phyloP scores from a whole-genome alignment of 1,284 basidiomycete genomes.

The Tausonia pullulans region DNA sequence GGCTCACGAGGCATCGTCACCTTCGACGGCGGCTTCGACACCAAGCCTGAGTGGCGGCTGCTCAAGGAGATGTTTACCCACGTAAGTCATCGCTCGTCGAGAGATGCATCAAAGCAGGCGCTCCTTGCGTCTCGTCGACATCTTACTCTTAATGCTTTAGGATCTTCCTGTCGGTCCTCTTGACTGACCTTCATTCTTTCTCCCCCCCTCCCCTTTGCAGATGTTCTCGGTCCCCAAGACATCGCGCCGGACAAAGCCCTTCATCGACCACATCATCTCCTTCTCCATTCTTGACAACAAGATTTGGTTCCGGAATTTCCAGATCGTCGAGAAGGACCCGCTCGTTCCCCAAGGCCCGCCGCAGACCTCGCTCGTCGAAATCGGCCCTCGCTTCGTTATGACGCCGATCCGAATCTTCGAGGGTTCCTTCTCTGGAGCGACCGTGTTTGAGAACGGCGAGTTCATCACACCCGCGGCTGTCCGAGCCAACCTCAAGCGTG shows the following conservation, averaged over 20 bases:
- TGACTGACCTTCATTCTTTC: neutral
- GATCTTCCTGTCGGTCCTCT: neutral
- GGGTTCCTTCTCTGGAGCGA: slow-evolving; percentile 88
- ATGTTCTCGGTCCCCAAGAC: slow-evolving; percentile 89
- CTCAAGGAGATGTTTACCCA: slow-evolving; percentile 95
- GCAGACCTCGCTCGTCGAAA: slow-evolving; percentile 69
- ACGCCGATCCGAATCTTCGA: slow-evolving; percentile 98
- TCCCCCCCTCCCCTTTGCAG: slow-evolving; percentile 36
- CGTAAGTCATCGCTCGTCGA: slow-evolving; percentile 43
- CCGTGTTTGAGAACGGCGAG: slow-evolving; percentile 93
- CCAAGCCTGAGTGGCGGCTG: slow-evolving; percentile 73
- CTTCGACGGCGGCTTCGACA: slow-evolving; percentile 87
- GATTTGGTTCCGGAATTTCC: slow-evolving; percentile 97
- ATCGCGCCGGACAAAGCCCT: slow-evolving; percentile 86
- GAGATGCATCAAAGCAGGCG: too few species aligned
- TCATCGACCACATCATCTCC: slow-evolving; percentile 93
- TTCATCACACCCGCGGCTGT: slow-evolving; percentile 80
- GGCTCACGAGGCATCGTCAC: slow-evolving; percentile 84
- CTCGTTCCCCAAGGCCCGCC: slow-evolving; percentile 39
- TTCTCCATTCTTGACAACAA: slow-evolving; percentile 94
- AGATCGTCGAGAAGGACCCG: slow-evolving; percentile 50
- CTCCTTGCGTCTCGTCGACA: neutral
- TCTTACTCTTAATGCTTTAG: neutral
- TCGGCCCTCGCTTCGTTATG: slow-evolving; percentile 93
- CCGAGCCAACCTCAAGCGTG: slow-evolving; percentile 57